Evolutionary conservation across 805 yeast genomes (phyloP).

Genomic region (Ogataea corticis): DNA sequence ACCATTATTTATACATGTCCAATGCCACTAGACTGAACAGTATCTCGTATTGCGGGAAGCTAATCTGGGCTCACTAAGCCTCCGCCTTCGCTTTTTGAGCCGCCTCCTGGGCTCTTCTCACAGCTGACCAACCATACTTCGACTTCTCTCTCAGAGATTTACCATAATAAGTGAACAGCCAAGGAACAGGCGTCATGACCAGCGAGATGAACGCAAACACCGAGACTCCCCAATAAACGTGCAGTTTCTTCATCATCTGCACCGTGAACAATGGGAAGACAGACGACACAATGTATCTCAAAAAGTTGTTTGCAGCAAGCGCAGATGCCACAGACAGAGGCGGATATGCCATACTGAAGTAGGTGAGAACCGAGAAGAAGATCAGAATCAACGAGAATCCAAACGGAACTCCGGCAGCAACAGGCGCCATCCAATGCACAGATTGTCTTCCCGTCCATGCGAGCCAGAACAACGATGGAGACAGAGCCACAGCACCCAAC

Average conservation of each 20-base stretch:
- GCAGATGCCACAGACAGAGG: constrained; percentile 83
- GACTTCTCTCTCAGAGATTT: constrained; percentile 54
- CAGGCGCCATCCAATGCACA: constrained; percentile 78
- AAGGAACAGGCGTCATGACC: constrained; percentile 74
- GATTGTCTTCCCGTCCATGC: constrained; percentile 68
- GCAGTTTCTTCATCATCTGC: constrained; percentile 75
- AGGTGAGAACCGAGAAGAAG: constrained; percentile 68
- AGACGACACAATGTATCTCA: constrained; percentile 73
- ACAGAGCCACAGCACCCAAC: constrained; percentile 66
- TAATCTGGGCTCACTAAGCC: no score
- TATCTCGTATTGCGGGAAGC: no score
- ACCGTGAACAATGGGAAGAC: constrained; percentile 83
- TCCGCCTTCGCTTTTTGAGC: constrained; percentile 5
- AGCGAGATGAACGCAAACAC: constrained; percentile 65
- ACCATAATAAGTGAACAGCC: constrained; percentile 64
- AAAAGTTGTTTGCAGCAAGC: constrained; percentile 80
- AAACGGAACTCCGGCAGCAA: constrained; percentile 74
- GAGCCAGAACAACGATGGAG: constrained; percentile 74
- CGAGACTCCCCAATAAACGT: constrained; percentile 79
- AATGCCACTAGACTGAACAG: no score
- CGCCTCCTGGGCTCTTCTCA: constrained; percentile 19
- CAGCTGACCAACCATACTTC: constrained; percentile 59
- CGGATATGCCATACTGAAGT: constrained; percentile 71
- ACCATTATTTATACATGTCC: no score
- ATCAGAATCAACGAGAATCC: constrained; percentile 74